A percentile compares a stretch with the other conserved stretches of the same genome.
These are phyloP conservation scores for Thymus mandschuricus DNA, from an alignment of 257 asterid species.

Conservation along the genomic window DNA sequence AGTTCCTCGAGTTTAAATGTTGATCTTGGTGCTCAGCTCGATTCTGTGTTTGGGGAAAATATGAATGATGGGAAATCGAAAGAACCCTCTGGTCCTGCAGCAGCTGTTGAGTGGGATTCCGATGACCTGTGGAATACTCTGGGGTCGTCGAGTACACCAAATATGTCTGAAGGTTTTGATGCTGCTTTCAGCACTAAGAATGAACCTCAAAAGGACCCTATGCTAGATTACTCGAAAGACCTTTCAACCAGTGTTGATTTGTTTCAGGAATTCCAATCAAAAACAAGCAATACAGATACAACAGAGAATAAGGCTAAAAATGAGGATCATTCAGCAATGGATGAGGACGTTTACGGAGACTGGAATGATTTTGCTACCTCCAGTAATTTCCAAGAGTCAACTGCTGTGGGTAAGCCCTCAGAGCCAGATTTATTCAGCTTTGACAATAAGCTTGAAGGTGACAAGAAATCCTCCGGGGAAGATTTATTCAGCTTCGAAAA, in stretches of 20 bases:
- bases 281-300: conserved; percentile 35
- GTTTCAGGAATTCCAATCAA: conserved; percentile 56
- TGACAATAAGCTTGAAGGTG: conserved; percentile 28
- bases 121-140: conserved; percentile 55
- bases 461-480: background rate
- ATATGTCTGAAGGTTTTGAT: conserved; percentile 42
- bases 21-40: conserved; percentile 66
- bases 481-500: conserved; percentile 4
- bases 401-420: conserved; percentile 40
- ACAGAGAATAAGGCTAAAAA: conserved; percentile 31
- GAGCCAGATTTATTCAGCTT: conserved; percentile 49
- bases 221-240: conserved; percentile 31
- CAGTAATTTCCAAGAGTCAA: conserved; percentile 37
- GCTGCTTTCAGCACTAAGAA: conserved; percentile 38
- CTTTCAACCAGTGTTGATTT: conserved; percentile 48
- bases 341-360: conserved; percentile 50
- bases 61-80: conserved; percentile 37
- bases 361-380: conserved; percentile 80
- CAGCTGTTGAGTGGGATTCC: conserved; percentile 52
- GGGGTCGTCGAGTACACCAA: conserved; percentile 41
- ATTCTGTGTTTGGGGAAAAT: conserved; percentile 62
- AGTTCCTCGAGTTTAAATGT: conserved; percentile 34
- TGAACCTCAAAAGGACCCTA: conserved; percentile 36
- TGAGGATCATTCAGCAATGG: conserved; percentile 39
- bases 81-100: conserved; percentile 49